Conservation (phyloP, 805 yeast genomes). For the Clavispora carvajalis region DNA sequence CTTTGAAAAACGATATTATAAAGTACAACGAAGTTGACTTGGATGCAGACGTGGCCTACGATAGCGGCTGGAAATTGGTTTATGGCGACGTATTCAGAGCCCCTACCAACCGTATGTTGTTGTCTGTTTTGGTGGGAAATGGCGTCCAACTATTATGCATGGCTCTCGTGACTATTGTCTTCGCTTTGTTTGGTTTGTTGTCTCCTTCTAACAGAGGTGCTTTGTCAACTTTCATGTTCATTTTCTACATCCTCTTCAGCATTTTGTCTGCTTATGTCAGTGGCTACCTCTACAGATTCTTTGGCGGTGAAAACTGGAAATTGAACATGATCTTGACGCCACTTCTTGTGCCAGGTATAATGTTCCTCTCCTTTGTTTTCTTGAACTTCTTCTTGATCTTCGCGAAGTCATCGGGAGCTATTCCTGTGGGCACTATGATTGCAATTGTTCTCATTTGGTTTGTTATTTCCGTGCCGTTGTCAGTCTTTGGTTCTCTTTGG, state of each 20-base stretch:
- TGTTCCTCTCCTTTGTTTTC: slow-evolving; percentile 58
- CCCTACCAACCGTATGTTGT: slow-evolving; percentile 62
- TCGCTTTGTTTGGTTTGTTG: slow-evolving; percentile 83
- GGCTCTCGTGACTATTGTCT: slow-evolving; percentile 63
- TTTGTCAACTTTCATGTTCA: slow-evolving; percentile 81
- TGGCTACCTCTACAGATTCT: slow-evolving; percentile 76
- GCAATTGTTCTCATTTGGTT: slow-evolving; percentile 85
- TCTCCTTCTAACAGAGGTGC: slow-evolving; percentile 96
- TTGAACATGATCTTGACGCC: slow-evolving; percentile 81
- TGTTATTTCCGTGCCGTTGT: slow-evolving; percentile 74
- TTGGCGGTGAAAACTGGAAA: slow-evolving; percentile 92
- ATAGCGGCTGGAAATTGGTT: slow-evolving; percentile 93
- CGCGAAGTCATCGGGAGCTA: slow-evolving; percentile 86
- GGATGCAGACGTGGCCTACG: slow-evolving; percentile 84
- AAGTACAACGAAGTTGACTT: slow-evolving; percentile 86
- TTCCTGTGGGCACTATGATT: slow-evolving; percentile 84
- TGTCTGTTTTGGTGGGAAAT: slow-evolving; percentile 80
- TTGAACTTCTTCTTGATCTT: slow-evolving; percentile 78
- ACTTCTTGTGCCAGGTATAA: slow-evolving; percentile 71
- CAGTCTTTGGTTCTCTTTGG: slow-evolving; percentile 74
- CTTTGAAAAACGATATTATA: slow-evolving; percentile 78
- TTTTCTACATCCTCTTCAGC: slow-evolving; percentile 77
- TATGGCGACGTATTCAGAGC: slow-evolving; percentile 94
- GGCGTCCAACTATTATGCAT: slow-evolving; percentile 82
- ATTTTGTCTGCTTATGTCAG: slow-evolving; percentile 84